These are phyloP conservation scores for Hypoxylon sp. DNA, from an alignment of 2,329 filamentous ascomycete species.

Conservation along the genomic window DNA sequence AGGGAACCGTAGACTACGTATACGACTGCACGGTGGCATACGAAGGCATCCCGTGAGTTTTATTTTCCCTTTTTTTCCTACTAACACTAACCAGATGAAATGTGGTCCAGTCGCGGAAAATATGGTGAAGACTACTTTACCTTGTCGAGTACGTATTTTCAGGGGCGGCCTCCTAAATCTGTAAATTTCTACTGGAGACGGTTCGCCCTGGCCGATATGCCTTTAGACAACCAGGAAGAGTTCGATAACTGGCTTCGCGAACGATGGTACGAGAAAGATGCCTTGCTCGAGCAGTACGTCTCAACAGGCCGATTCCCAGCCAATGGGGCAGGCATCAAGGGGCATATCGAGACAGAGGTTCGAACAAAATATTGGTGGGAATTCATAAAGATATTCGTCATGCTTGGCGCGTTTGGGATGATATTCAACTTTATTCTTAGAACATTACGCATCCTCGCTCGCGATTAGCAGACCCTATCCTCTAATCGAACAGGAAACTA, in stretches of 20 bases:
- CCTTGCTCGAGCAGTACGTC: constrained; percentile 85
- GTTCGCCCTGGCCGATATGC: constrained; percentile 84
- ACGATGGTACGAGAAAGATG: constrained; percentile 93
- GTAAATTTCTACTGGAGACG: constrained; percentile 98
- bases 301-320: constrained; percentile 84
- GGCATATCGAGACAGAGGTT: constrained; percentile 71
- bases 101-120: constrained; percentile 71
- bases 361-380: constrained; percentile 67
- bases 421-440: constrained; percentile 56
- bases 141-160: constrained; percentile 86
- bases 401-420: constrained; percentile 61
- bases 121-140: constrained; percentile 95
- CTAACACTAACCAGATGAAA: constrained; percentile 24
- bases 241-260: constrained; percentile 90
- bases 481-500: neutral
- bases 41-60: constrained; percentile 87
- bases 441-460: constrained; percentile 28
- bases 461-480: constrained; percentile 11
- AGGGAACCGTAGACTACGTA: constrained; percentile 81
- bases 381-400: constrained; percentile 66
- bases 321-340: constrained; percentile 64
- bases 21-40: constrained; percentile 97
- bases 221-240: constrained; percentile 76
- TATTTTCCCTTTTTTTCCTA: neutral
- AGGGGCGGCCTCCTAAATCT: constrained; percentile 90